Conservation (phyloP, 768 basidiomycete genomes). For the Lyophyllum shimeji region DNA sequence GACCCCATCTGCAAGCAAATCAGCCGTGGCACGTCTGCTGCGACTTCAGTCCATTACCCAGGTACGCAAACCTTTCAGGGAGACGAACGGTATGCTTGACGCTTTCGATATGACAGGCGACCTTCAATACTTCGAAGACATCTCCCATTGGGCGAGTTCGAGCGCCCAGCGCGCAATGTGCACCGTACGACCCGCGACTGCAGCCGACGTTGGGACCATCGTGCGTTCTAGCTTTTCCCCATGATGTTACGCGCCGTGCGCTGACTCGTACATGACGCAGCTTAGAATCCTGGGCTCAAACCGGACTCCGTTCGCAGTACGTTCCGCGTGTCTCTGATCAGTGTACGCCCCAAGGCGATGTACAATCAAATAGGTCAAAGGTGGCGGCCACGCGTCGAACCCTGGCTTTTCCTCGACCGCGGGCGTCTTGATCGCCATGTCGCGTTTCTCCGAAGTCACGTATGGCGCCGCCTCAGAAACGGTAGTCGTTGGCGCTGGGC, state of each 20-base stretch:
- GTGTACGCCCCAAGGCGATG: not conserved
- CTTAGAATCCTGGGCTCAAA: slow-evolving; percentile 45
- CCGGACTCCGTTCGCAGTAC: slow-evolving; percentile 54
- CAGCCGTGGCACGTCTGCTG: slow-evolving; percentile 33
- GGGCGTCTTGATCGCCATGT: slow-evolving; percentile 61
- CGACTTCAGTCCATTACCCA: slow-evolving; percentile 45
- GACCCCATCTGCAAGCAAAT: slow-evolving; percentile 39
- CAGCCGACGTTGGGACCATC: slow-evolving; percentile 48
- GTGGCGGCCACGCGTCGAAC: slow-evolving; percentile 60
- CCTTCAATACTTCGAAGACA: slow-evolving; percentile 37
- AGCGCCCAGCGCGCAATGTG: slow-evolving; percentile 47
- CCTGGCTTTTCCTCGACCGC: slow-evolving; percentile 58
- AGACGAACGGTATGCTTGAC: not conserved
- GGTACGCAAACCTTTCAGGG: slow-evolving; percentile 22
- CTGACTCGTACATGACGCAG: slow-evolving; percentile 27
- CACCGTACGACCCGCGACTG: slow-evolving; percentile 57
- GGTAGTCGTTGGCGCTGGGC: slow-evolving; percentile 40
- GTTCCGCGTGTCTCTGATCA: not conserved
- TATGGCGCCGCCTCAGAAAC: slow-evolving; percentile 41
- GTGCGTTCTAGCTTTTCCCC: slow-evolving; percentile 31
- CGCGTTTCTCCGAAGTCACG: slow-evolving; percentile 41
- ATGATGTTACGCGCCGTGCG: not conserved
- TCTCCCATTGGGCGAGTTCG: slow-evolving; percentile 51
- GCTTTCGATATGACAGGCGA: slow-evolving; percentile 17
- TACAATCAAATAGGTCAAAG: slow-evolving; percentile 60